Conservation (phyloP, 2,329 filamentous ascomycete species). For the Leptosphaerulina australis region DNA sequence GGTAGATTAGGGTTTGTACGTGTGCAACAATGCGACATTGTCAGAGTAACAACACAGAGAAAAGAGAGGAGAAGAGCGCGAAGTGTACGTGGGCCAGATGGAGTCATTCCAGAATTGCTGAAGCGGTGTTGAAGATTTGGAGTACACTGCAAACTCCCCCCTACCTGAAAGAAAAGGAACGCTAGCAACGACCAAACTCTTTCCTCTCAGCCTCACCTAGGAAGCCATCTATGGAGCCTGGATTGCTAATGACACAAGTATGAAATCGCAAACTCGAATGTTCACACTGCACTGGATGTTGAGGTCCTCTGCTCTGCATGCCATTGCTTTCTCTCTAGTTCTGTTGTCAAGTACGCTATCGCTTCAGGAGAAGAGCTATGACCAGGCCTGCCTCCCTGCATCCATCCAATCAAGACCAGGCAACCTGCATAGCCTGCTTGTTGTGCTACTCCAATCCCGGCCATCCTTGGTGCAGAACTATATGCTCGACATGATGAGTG, state of each 20-base stretch:
- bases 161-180: neutral
- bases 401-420: neutral
- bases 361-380: neutral
- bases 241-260: too few species aligned
- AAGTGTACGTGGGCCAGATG: neutral
- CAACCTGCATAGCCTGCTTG: neutral
- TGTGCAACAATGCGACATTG: too few species aligned
- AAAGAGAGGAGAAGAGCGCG: neutral
- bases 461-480: conserved; percentile 8
- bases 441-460: neutral
- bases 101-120: neutral
- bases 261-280: too few species aligned
- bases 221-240: too few species aligned
- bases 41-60: neutral
- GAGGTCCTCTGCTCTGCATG: too few species aligned
- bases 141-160: conserved; percentile 1
- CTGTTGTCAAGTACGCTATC: neutral
- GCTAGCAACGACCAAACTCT: neutral
- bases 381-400: neutral
- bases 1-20: too few species aligned
- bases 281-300: too few species aligned
- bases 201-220: too few species aligned
- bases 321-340: too few species aligned
- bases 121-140: neutral
- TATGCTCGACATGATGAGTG: conserved; percentile 1